A percentile compares a stretch with the other conserved stretches of the same genome.
These are phyloP conservation scores for Camelina laxa DNA, from an alignment of 345 rosid genomes.

Conservation along the genomic window DNA sequence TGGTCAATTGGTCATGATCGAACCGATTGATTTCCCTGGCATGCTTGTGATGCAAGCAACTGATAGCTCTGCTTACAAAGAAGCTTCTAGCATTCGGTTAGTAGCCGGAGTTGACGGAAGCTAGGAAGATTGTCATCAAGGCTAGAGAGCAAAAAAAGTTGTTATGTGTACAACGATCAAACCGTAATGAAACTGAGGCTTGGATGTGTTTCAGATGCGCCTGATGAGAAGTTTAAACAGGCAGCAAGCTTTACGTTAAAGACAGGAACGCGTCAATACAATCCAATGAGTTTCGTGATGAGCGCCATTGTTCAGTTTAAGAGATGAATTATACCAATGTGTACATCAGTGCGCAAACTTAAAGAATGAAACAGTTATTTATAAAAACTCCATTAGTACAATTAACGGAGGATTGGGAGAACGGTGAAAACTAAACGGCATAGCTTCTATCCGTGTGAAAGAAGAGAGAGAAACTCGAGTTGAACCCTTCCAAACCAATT, in stretches of 20 bases:
- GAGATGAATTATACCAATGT: conserved; percentile 79
- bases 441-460: no score
- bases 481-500: no score
- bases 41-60: conserved; percentile 59
- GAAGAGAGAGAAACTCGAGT: no score
- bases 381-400: neutral
- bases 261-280: conserved; percentile 59
- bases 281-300: conserved; percentile 83
- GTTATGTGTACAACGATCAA: conserved; percentile 61
- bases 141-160: conserved; percentile 55
- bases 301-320: conserved; percentile 74
- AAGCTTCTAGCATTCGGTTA: conserved; percentile 55
- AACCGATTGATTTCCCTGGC: conserved; percentile 83
- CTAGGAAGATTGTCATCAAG: conserved; percentile 60
- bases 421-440: neutral
- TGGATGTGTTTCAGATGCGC: conserved; percentile 51
- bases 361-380: conserved; percentile 18
- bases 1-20: conserved; percentile 51
- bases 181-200: conserved; percentile 49
- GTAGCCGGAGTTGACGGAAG: conserved; percentile 72
- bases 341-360: conserved; percentile 66
- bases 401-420: neutral
- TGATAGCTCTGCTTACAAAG: conserved; percentile 28
- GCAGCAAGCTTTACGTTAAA: conserved; percentile 65
- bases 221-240: conserved; percentile 37